Percentiles rank a stretch among this genome's conserved stretches.
These are phyloP conservation scores for Pisolithus orientalis DNA, from an alignment of 768 basidiomycete genomes.

Conservation along the genomic window DNA sequence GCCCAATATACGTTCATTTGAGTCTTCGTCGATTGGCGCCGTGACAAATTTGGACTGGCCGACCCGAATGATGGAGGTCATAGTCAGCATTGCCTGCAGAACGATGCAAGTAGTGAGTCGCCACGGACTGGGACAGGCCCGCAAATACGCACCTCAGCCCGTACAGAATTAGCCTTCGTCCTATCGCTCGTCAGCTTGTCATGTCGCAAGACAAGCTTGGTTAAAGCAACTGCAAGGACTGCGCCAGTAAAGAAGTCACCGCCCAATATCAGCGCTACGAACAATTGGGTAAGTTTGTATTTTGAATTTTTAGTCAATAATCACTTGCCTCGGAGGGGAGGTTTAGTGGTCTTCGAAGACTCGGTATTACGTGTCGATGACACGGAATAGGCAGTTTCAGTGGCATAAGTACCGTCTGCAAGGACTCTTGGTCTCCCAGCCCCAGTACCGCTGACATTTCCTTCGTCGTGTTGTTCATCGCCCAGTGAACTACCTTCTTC, in stretches of 20 bases:
- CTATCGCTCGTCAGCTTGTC: conserved; percentile 46
- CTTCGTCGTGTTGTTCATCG: conserved; percentile 37
- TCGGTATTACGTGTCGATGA: conserved; percentile 55
- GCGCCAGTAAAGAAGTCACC: conserved; percentile 97
- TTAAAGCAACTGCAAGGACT: conserved; percentile 82
- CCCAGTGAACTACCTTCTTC: conserved; percentile 45
- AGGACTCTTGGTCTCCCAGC: conserved; percentile 69
- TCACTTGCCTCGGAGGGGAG: conserved; percentile 72
- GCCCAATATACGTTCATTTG: conserved; percentile 90
- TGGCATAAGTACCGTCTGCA: conserved; percentile 97
- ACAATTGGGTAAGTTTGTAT: neutral
- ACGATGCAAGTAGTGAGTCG: neutral
- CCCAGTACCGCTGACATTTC: conserved; percentile 34
- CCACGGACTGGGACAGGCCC: neutral
- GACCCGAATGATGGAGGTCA: conserved; percentile 94
- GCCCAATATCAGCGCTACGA: conserved; percentile 73
- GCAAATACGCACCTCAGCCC: conserved; percentile 65
- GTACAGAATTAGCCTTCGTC: conserved; percentile 58
- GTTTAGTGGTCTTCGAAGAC: conserved; percentile 85
- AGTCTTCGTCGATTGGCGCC: conserved; percentile 97
- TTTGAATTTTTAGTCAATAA: neutral
- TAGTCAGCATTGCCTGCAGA: conserved; percentile 86
- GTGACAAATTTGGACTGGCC: conserved; percentile 95
- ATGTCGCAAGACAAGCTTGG: conserved; percentile 84
- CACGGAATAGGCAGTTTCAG: conserved; percentile 84